Conservation (phyloP, 176 grass and related monocot species). For the Rhynchospora breviuscula region DNA sequence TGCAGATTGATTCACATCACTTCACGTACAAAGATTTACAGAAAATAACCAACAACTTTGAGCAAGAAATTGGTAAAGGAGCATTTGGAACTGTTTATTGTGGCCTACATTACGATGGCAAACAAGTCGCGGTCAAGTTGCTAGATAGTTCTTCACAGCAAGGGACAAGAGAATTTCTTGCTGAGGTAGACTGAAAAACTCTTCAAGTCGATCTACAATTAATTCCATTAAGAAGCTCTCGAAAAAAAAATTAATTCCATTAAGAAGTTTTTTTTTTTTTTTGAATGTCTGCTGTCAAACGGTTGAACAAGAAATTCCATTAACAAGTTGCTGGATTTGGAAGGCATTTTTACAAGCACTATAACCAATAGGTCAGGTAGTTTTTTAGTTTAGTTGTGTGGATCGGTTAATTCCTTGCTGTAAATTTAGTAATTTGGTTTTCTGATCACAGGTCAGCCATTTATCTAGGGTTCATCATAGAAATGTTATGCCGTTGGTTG, state of each 20-base stretch:
- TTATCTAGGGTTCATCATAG: conserved; percentile 30
- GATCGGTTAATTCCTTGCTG: too few species aligned
- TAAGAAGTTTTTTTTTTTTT: too few species aligned
- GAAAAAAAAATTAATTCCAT: too few species aligned
- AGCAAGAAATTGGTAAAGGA: conserved; percentile 21
- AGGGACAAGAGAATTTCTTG: conserved; percentile 12
- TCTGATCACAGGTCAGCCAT: background rate
- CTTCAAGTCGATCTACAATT: background rate
- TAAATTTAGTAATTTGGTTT: too few species aligned
- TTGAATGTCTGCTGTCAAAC: too few species aligned
- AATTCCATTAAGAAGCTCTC: too few species aligned
- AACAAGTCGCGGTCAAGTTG: conserved; percentile 22
- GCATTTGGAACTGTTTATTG: conserved; percentile 20
- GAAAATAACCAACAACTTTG: conserved; percentile 26
- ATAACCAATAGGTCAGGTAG: background rate
- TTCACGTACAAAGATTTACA: conserved; percentile 19
- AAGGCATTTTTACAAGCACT: background rate
- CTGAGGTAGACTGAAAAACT: background rate
- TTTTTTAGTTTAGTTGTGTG: too few species aligned
- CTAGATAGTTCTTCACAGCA: background rate
- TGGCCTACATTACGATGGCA: conserved; percentile 7
- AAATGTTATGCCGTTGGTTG: conserved; percentile 31
- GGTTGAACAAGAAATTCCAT: background rate
- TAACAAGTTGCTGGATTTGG: background rate
- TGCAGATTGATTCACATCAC: background rate